Evolutionary conservation across 148 eudicot species (phyloP).

Genomic region (Rhododendron mucronatum): DNA sequence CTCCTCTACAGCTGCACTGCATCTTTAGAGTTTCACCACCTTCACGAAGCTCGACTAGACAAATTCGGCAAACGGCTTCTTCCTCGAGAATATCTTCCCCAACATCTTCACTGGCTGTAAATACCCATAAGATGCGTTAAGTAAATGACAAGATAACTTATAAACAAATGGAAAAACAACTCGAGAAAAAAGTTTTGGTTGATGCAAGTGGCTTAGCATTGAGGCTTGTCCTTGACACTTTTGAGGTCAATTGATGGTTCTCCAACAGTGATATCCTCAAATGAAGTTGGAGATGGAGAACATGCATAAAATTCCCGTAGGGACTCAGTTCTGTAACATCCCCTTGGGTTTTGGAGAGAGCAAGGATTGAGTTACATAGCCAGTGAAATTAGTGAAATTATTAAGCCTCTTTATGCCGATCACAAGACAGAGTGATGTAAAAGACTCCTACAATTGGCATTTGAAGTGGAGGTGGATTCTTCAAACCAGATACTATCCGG

Average conservation of each 20-base stretch:
- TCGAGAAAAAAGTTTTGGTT: not conserved
- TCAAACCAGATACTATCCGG: not conserved
- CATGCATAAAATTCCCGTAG: not conserved
- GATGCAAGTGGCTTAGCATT: conserved; percentile 5
- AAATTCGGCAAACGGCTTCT: conserved; percentile 87
- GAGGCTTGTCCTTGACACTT: not conserved
- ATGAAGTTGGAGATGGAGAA: not conserved
- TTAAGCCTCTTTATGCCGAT: not conserved
- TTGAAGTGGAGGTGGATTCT: not conserved
- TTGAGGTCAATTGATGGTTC: not conserved
- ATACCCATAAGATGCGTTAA: not conserved
- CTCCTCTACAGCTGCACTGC: conserved; percentile 95
- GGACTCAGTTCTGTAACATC: not conserved
- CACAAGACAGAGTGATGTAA: not conserved
- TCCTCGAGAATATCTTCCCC: conserved; percentile 86
- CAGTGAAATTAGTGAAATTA: not conserved
- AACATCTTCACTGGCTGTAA: conserved; percentile 32
- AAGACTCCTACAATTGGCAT: not conserved
- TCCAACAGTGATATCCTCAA: not conserved
- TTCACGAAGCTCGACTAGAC: conserved; percentile 73
- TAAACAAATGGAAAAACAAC: not conserved
- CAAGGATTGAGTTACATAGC: not conserved
- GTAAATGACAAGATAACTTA: not conserved
- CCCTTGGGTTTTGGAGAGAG: not conserved
- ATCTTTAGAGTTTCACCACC: conserved; percentile 74